These are phyloP conservation scores for Wickerhamiella kurtzmanii DNA, from an alignment of 805 yeast genomes.

Conservation along the genomic window DNA sequence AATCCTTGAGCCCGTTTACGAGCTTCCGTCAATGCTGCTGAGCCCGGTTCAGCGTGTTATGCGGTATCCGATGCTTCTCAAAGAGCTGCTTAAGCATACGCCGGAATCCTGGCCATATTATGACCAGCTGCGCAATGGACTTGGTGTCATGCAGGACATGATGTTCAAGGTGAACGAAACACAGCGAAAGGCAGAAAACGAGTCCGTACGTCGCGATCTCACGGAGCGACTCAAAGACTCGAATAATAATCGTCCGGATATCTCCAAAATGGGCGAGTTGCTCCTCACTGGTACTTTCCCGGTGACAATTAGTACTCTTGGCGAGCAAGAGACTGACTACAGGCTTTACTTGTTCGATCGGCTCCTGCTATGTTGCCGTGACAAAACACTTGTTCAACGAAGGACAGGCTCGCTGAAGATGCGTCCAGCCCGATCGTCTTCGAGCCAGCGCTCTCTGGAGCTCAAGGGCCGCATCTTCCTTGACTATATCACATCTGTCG, in stretches of 20 bases:
- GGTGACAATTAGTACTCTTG: conserved; percentile 36
- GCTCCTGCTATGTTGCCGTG: conserved; percentile 51
- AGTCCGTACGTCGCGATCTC: conserved; percentile 52
- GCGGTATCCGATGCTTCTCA: conserved; percentile 73
- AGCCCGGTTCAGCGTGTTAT: conserved; percentile 96
- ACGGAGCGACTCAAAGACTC: conserved; percentile 72
- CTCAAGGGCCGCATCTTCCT: conserved; percentile 74
- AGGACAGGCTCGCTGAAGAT: conserved; percentile 35
- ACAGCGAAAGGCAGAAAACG: conserved; percentile 81
- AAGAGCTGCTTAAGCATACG: conserved; percentile 55
- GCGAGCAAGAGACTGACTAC: conserved; percentile 66
- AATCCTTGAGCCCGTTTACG: conserved; percentile 72
- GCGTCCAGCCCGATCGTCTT: conserved; percentile 27
- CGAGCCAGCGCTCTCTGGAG: conserved; percentile 29
- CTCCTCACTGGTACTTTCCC: conserved; percentile 56
- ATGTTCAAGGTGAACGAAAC: conserved; percentile 86
- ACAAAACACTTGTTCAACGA: conserved; percentile 38
- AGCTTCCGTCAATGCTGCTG: conserved; percentile 73
- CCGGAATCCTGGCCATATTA: conserved; percentile 39
- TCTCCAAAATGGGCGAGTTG: conserved; percentile 72
- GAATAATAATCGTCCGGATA: conserved; percentile 59
- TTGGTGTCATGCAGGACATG: conserved; percentile 64
- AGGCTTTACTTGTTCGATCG: conserved; percentile 79
- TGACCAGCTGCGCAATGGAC: conserved; percentile 58
- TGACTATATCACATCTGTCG: conserved; percentile 44